Base-by-base conservation (phyloP, 2,329 filamentous ascomycete species). In the Diaporthe citriasiana region DNA sequence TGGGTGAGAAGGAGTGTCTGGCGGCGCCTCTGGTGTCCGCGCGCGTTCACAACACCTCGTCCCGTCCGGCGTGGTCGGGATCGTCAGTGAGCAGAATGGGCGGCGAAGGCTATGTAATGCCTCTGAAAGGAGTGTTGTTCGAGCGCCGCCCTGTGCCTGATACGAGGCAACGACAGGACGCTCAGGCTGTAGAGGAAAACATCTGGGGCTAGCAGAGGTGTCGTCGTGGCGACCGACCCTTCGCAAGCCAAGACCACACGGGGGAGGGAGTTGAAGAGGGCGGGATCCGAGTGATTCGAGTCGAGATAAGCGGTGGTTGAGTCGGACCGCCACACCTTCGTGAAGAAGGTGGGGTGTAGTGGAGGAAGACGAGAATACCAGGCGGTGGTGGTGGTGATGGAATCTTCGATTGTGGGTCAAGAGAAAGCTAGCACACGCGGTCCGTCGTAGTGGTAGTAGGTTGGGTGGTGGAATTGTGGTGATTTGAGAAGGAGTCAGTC, bases 341-440 rank as follows among this genome's bases (percentile, higher is more conserved):
- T 59, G 63, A 68, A 72, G 72, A 73, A 74, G 74, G 74, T 70
- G 74, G 74, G 72, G 74, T 60, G 69, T 40, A 27, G 50, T 42
- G 45, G 60, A 42, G 53, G 47, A 57, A 38, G 68, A 66, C 30
- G 9, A 50, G 57, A 27, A 60, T 71, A 30, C 47, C 38, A 71
- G 57, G 65, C 63, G 68, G 59, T 50, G 53, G 68, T 68, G 68
- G 71, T 60, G 38, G 38, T 69, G 66, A 69, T 75, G 74, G 68
- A 71, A 74, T 74, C 72, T 73, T 75, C 53, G 71, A 71, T 71
- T 71, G 74, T 75, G 71, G 71, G 69, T 71, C 71, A 42, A 63
- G 53, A 51, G 42, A 57, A 45, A 57, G 73, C n/a, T 63, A 63
- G 68, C 35, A 60, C 47, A 47, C 55, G 55, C 42, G 45, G 50